These are phyloP conservation scores for Suillus spraguei DNA, from an alignment of 768 basidiomycete genomes.

Conservation along the genomic window DNA sequence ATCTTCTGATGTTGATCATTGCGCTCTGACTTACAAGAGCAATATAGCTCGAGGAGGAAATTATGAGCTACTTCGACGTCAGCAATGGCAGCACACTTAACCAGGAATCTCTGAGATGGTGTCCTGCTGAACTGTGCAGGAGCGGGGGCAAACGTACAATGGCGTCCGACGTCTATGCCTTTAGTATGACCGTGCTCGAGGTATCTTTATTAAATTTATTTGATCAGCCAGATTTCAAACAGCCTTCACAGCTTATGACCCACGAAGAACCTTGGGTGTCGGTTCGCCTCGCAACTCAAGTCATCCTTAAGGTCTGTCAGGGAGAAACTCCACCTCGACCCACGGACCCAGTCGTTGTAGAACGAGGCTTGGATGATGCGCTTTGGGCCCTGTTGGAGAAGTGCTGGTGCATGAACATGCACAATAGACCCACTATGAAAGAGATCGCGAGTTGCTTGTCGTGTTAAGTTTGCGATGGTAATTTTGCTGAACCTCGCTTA, in stretches of 20 bases:
- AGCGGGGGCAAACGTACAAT: conserved; percentile 49
- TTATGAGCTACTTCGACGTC: conserved; percentile 31
- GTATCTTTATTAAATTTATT: conserved; percentile 25
- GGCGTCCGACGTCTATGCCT: conserved; percentile 56
- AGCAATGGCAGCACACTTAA: conserved; percentile 9
- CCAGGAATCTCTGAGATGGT: conserved; percentile 43
- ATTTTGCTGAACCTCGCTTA: no score
- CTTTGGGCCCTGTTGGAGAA: conserved; percentile 46
- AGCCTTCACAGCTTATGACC: conserved; percentile 45
- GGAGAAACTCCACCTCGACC: conserved; percentile 49
- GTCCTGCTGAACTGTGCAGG: conserved; percentile 56
- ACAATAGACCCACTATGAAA: conserved; percentile 42
- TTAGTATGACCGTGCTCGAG: conserved; percentile 61
- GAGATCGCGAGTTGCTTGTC: conserved; percentile 25
- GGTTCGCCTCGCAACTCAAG: conserved; percentile 52
- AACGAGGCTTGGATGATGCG: conserved; percentile 47
- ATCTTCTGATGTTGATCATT: not conserved
- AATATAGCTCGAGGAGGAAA: conserved; percentile 54
- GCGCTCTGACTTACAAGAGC: not conserved
- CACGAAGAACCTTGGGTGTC: conserved; percentile 53
- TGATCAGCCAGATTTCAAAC: not conserved
- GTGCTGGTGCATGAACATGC: conserved; percentile 44
- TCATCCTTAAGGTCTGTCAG: conserved; percentile 43
- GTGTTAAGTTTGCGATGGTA: not conserved
- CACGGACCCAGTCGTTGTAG: conserved; percentile 31